These are phyloP conservation scores for Pyrrhoderma noxium DNA, from an alignment of 1,284 basidiomycete genomes.

Conservation along the genomic window DNA sequence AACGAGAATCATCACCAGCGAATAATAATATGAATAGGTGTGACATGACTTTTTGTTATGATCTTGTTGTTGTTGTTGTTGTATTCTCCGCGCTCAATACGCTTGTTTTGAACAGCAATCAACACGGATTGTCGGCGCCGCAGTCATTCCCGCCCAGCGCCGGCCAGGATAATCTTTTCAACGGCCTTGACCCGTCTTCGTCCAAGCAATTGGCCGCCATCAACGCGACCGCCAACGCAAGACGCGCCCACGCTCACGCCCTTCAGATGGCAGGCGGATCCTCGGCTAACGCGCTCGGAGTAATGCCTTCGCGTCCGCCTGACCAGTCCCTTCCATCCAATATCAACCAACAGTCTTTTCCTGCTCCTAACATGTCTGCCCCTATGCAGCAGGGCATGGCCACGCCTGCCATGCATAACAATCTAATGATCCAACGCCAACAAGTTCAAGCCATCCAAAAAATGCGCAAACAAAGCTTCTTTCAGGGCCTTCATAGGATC, in stretches of 20 bases:
- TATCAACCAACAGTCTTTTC: slow-evolving; percentile 25
- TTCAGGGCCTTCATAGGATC: slow-evolving; percentile 47
- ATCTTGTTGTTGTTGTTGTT: too few relatives aligned
- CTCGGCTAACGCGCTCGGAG: slow-evolving; percentile 59
- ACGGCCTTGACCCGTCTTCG: slow-evolving; percentile 40
- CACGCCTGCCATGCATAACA: slow-evolving; percentile 26
- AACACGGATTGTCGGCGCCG: too few relatives aligned
- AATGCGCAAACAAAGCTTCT: slow-evolving; percentile 50
- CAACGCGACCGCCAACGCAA: slow-evolving; percentile 52
- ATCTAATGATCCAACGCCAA: slow-evolving; percentile 28
- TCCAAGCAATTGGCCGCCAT: slow-evolving; percentile 73
- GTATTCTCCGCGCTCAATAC: too few relatives aligned
- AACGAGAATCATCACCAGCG: too few relatives aligned
- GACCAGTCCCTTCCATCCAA: slow-evolving; percentile 25
- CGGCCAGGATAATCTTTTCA: slow-evolving; percentile 29
- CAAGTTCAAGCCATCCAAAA: slow-evolving; percentile 27
- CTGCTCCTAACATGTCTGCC: slow-evolving; percentile 15
- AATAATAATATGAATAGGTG: too few relatives aligned
- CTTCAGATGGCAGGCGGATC: slow-evolving; percentile 49
- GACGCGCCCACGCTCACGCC: slow-evolving; percentile 39
- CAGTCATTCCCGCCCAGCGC: background rate
- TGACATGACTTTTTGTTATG: too few relatives aligned
- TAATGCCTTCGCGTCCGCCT: slow-evolving; percentile 24
- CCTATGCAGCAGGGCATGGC: slow-evolving; percentile 15
- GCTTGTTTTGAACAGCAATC: too few relatives aligned